phyloP scores from a whole-genome alignment of 129 eudicot genomes.

The Flaveria linearis region DNA sequence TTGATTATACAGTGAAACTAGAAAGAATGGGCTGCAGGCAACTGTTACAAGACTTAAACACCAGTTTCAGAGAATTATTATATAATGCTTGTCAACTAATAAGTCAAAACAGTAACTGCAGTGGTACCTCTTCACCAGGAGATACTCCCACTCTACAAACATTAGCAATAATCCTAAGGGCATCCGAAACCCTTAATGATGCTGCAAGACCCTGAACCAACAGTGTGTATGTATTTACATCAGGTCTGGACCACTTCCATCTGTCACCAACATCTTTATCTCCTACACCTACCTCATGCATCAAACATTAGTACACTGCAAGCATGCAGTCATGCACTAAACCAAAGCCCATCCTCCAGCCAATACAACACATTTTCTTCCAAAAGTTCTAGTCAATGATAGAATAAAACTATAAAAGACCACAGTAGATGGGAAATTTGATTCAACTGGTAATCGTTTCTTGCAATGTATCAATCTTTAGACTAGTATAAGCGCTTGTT shows the following conservation, averaged over 20 bases:
- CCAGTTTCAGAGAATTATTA: not conserved
- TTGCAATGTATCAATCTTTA: conserved; percentile 11
- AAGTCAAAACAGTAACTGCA: conserved; percentile 18
- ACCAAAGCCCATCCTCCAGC: not conserved
- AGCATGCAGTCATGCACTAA: not conserved
- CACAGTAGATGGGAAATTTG: not conserved
- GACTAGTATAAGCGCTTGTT: not conserved
- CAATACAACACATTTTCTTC: conserved; percentile 11
- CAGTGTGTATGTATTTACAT: conserved; percentile 64
- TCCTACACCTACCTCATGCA: conserved; percentile 45
- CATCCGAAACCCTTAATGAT: conserved; percentile 85
- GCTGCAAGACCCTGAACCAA: conserved; percentile 80
- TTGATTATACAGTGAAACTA: conserved; percentile 9
- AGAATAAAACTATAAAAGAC: not conserved
- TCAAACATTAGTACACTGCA: conserved; percentile 9
- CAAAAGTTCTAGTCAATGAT: not conserved
- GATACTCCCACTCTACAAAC: conserved; percentile 85
- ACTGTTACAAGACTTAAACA: not conserved
- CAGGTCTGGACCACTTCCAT: conserved; percentile 98
- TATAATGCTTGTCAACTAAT: not conserved
- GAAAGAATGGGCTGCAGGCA: conserved; percentile 1
- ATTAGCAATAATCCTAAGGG: conserved; percentile 62
- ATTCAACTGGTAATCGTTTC: not conserved
- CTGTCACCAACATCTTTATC: conserved; percentile 56
- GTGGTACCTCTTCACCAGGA: conserved; percentile 82